These are phyloP conservation scores for Trichoderma reesei DNA, from an alignment of 495 filamentous ascomycete genomes.

Conservation along the genomic window DNA sequence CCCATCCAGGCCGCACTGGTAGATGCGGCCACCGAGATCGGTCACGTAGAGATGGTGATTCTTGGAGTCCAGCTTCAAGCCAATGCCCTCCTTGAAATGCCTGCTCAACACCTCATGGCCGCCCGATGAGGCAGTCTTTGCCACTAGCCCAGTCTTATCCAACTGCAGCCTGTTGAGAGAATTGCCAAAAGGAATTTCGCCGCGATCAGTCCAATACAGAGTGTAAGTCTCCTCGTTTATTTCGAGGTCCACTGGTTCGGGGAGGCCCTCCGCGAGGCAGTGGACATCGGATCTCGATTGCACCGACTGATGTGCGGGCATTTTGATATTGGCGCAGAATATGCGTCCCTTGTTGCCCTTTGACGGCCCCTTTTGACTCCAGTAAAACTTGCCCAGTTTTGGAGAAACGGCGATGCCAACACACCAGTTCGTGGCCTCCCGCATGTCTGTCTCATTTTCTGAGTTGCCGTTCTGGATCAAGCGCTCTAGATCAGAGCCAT, in stretches of 20 bases:
- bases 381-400: constrained; percentile 30
- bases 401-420: constrained; percentile 35
- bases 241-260: constrained; percentile 44
- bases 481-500: constrained; percentile 30
- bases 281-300: constrained; percentile 29
- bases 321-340: constrained; percentile 22
- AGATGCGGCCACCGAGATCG: constrained; percentile 27
- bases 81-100: constrained; percentile 38
- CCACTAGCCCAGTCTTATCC: neutral
- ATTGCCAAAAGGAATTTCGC: constrained; percentile 34
- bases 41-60: constrained; percentile 26
- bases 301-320: neutral
- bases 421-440: constrained; percentile 33
- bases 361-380: constrained; percentile 41
- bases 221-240: constrained; percentile 25
- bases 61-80: constrained; percentile 28
- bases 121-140: neutral
- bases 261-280: constrained; percentile 27
- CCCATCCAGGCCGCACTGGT: neutral
- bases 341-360: constrained; percentile 34
- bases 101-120: constrained; percentile 18
- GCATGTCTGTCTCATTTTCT: constrained; percentile 12
- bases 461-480: constrained; percentile 24
- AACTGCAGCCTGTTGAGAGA: constrained; percentile 25
- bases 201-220: constrained; percentile 43